Conservation (phyloP, 2,329 filamentous ascomycete species). For the Aspergillus ochraceus region DNA sequence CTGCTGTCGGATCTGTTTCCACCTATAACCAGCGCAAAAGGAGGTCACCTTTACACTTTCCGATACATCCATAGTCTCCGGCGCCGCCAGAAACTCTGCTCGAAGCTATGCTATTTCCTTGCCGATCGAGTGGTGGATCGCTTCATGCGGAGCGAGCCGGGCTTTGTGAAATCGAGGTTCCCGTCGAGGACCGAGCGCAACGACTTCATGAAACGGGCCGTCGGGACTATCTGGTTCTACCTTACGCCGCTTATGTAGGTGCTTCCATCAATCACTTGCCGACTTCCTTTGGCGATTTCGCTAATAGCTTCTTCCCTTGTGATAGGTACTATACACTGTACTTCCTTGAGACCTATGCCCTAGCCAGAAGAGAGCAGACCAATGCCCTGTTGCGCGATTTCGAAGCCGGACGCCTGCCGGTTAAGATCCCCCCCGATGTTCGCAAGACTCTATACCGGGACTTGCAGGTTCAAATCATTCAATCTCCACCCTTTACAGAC, state of each 20-base stretch:
- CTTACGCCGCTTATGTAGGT: conserved; percentile 44
- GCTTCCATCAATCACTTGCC: background rate
- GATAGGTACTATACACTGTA: conserved; percentile 43
- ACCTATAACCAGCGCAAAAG: conserved; percentile 35
- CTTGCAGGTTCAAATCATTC: conserved; percentile 39
- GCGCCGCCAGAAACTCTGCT: conserved; percentile 40
- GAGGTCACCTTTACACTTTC: conserved; percentile 42
- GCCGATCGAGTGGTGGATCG: conserved; percentile 44
- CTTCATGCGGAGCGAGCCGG: conserved; percentile 34
- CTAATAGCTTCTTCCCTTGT: background rate
- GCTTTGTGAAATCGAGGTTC: conserved; percentile 33
- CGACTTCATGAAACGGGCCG: conserved; percentile 34
- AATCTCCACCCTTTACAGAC: conserved; percentile 42
- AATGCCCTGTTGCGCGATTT: conserved; percentile 39
- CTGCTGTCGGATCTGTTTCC: conserved; percentile 46
- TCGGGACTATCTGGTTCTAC: conserved; percentile 38
- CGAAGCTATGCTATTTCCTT: conserved; percentile 40
- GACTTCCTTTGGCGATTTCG: background rate
- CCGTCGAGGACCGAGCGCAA: conserved; percentile 35
- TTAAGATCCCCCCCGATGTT: conserved; percentile 35
- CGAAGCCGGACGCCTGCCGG: conserved; percentile 38
- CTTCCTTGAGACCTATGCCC: conserved; percentile 42
- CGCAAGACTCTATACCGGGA: conserved; percentile 38
- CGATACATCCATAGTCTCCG: conserved; percentile 40
- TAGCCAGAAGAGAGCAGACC: conserved; percentile 38